Base-by-base conservation (phyloP, 2,329 filamentous ascomycete genomes). In the Emydomyces testavorans region DNA sequence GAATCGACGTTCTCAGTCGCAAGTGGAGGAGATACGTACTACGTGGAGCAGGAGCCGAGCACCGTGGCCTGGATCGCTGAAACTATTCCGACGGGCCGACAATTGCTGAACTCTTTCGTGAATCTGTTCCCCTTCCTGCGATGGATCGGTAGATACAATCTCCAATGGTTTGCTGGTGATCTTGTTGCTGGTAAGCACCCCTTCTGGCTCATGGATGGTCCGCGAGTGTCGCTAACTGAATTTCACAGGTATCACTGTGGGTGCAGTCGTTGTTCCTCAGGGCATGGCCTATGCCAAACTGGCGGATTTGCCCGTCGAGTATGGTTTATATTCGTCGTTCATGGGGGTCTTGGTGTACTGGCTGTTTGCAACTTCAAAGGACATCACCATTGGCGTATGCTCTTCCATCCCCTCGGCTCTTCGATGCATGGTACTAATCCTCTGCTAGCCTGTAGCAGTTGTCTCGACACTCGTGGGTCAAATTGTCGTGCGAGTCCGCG, bases 361-460 rank as follows among this genome's bases (percentile, higher is more conserved):
- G 90, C 84, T 95, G 62, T 96, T 96, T 60, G 92, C 89, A 28
- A 98, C 92, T 0, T 95, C 90, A 11, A 98, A 96, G 63, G 90
- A 98, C 65, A 96, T 98, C 60, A 95, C 90, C 7, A 96, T 96
- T 49, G 90, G 90, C 13, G 83, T 85, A 73, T 68, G 81, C 76
- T 1, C 42, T 54, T 26, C 3, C 18, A 2, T 24, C 18, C 35
- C 35, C 10, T 24, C 16, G 38, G 24, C 42, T 11, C 31, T 56
- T 42, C 1, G 1, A 21, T 16, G 31, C 4, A 6, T 35, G 28
- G 32, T 47, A 8, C 45, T 47, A 46, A 50, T 48, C 39, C 50
- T 53, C 48, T 48, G 29, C 3, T 57, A 87, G 82, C 90, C 90
- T 26, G 92, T 96, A 41, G 92, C 92, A 31, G 92, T 96, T 56